Base-by-base conservation (phyloP, 2,329 filamentous ascomycete genomes). In the Aureobasidium sp. region DNA sequence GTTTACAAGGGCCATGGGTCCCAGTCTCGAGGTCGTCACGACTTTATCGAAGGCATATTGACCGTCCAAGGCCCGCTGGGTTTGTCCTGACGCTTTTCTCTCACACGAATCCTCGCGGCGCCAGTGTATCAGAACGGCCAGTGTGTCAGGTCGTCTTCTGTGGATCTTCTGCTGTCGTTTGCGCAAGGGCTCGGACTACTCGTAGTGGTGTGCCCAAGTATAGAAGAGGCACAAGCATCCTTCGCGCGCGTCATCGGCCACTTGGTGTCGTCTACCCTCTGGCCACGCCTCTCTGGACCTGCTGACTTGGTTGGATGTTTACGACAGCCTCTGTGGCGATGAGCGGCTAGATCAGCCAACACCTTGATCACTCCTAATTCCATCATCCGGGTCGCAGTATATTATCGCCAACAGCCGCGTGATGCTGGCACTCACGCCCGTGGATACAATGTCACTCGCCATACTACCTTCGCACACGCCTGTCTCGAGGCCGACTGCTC, bases 391-490 rank as follows among this genome's bases (percentile, higher is more conserved):
- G 4, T 22, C 34, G n/a, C 20, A 48, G 44, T 59, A 59, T 59
- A 59, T 59, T 48, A 47, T 29, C 22, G 22, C 48, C 55, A 22
- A 44, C 53, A 5, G 45, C 53, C 61, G 61, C 61, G 70, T 66
- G 67, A 73, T 73, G 71, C 68, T 73, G 60, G 68, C 69, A 53
- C 66, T 67, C 61, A 70, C 69, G 68, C 66, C 69, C 65, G 62
- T 62, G 57, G 31, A 59, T 42, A 57, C 75, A 65, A 71, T 77
- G 72, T 75, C 77, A 68, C 73, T 80, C 65, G 74, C 77, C 70
- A 75, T 79, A 37, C 65, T 73, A 44, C 67, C 71, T 22, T 55
- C 59, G 27, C 48, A 51, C 37, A 17, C 60, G 34, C 60, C 60
- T 17, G 22, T 56, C 47, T 48, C 60, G 41, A 34, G 48, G 14